Evolutionary conservation across 1,139 yeast genomes (phyloP), one percentile per base, ranked within the genome.

Genomic region (Protomyces lactucae-debilis): DNA sequence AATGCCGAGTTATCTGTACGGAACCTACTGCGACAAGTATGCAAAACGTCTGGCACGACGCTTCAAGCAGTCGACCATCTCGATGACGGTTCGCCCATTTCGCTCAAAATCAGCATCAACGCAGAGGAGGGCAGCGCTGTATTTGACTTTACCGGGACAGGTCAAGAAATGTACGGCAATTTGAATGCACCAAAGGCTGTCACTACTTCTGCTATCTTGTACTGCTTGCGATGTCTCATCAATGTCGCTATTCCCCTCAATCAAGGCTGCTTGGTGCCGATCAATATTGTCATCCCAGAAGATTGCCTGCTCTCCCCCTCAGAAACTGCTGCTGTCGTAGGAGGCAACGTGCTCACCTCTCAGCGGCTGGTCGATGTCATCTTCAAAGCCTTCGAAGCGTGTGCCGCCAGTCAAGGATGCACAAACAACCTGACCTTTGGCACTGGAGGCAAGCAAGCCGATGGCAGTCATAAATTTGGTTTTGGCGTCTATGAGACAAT

Each of bases 321-420:
- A 1, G 80, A 79, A 51, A 89, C 86, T 57, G 93, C 93, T 18
- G 96, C 96, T 0, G 91, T 87, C 3, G 95, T 88, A 9, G 96
- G 95, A 36, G 95, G 95, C 6, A 89, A 88, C 73, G 95, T 88
- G n/a, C 87, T 87, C 74, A 88, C 96, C 0, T 85, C 93, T 1
- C 96, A 89, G 74, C 79, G 95, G 67, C 84, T 89, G 52, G 87
- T 90, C 1, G 96, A 88, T 74, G 91, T 86, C 2, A 81, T 88
- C 66, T 78, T 89, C 71, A 84, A 83, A 70, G 90, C 95, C 0
- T 88, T 88, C 72, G 80, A 82, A 67, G 88, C 88, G 4, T 87
- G 88, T 72, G 96, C 87, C 0, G 88, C 85, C 67, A 86, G 92
- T 3, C 92, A 87, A 70, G 88, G 90, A 52, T 70, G 68, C 48